Percentiles rank a stretch among this genome's conserved stretches.
Evolutionary conservation across 1,284 basidiomycete genomes (phyloP).

Genomic region (Flammula alnicola): DNA sequence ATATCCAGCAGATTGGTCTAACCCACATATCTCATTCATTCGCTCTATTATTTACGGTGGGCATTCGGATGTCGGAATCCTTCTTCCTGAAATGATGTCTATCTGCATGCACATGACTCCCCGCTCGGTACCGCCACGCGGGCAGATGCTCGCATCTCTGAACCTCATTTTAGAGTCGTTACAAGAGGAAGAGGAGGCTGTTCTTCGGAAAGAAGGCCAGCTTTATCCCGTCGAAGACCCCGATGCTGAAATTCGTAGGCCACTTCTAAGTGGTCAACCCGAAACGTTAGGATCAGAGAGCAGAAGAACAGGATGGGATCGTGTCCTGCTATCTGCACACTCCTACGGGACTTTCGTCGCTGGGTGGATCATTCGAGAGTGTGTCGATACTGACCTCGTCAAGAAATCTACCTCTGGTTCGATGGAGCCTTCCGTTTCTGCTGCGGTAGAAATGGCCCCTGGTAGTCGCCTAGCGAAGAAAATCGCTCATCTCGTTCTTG

Average conservation of each 20-base stretch:
- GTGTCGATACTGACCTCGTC: slow-evolving; percentile 37
- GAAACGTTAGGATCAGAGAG: too few relatives aligned
- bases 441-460: not conserved
- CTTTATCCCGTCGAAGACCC: too few relatives aligned
- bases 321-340: slow-evolving; percentile 55
- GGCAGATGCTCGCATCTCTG: slow-evolving; percentile 41
- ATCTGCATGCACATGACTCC: slow-evolving; percentile 63
- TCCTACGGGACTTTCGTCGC: slow-evolving; percentile 66
- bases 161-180: slow-evolving; percentile 49
- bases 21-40: slow-evolving; percentile 58
- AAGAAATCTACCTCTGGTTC: too few relatives aligned
- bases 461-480: slow-evolving; percentile 14
- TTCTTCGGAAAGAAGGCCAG: too few relatives aligned
- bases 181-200: slow-evolving; percentile 7
- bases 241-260: too few relatives aligned
- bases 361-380: slow-evolving; percentile 32
- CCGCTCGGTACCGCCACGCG: slow-evolving; percentile 44
- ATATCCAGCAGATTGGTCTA: slow-evolving; percentile 52
- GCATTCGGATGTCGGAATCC: slow-evolving; percentile 54
- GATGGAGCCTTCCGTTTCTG: too few relatives aligned
- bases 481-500: slow-evolving; percentile 50
- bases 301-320: slow-evolving; percentile 24
- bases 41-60: slow-evolving; percentile 32
- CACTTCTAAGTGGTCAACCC: too few relatives aligned
- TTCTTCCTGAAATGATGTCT: slow-evolving; percentile 62